Evolutionary conservation across 2,329 filamentous ascomycete genomes (phyloP), one percentile per base, ranked within the genome.

Genomic region (Fusarium globosum): DNA sequence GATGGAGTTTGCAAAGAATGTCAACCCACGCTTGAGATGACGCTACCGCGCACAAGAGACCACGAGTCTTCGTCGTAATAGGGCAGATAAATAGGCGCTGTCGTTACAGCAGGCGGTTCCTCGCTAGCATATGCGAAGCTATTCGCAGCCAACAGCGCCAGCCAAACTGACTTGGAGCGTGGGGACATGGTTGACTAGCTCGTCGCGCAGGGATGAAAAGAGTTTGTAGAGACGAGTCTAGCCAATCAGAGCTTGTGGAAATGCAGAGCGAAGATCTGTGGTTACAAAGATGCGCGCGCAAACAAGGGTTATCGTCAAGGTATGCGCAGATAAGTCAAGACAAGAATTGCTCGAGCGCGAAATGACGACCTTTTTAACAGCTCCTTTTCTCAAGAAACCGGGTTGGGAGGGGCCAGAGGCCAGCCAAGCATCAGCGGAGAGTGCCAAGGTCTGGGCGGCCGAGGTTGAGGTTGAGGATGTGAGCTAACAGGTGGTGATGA

Each of bases 71-170:
- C 65, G 43, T 78, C 69, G 58, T 86, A 87, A 42, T 83, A 82
- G 1, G 86, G 86, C 7, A 87, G 77, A 65, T 81, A 87, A 58
- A 87, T 82, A 35, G 85, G 83, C 21, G 85, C 83, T 23, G 83
- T 83, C 7, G 83, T 84, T 33, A 81, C 67, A n/a, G 79, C 73
- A 30, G 80, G 72, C 33, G 75, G 58, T 48, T 75, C 36, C 33
- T 74, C 42, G 33, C 65, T 65, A 65, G 73, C 62, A 49, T 71
- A 69, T 45, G 72, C 75, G 64, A 69, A 67, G 60, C 72, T 65
- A 65, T 69, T 77, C 38, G 79, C 58, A 42, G 76, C 77, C 33
- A 82, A 53, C 58, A 81, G 23, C 8, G 74, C 68, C 60, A 82
- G 68, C 67, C 78, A 70, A 18, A 68, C 43, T 45, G 61, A 69